Base-by-base conservation (phyloP, 345 rosid species). In the Bruguiera parviflora region DNA sequence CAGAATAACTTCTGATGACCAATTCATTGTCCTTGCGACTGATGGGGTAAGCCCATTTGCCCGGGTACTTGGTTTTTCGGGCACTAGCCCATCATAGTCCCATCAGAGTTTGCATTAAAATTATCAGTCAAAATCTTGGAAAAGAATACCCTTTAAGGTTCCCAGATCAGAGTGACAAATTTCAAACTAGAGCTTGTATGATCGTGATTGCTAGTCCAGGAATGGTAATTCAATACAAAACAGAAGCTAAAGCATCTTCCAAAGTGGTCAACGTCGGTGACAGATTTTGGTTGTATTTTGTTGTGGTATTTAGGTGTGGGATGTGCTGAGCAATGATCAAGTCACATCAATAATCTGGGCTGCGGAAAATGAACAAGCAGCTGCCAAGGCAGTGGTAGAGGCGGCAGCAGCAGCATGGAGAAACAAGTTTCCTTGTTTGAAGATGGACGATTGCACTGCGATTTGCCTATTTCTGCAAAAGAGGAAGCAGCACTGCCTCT, bases 301-400 rank as follows among this genome's bases (percentile, higher is more conserved):
- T 53, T 43, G 29, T 20, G 21, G 33, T 43, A 11, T 18, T 20
- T 49, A 89, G 94, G 87, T 90, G 47, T 90, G 92, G 89, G 96
- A 92, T 83, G 96, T 87, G 67, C 91, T 92, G 31, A 82, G 82
- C 56, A 90, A 88, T 77, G 72, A 79, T 19, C 80, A 92, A 73
- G 96, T 88, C 19, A 84, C 79, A 0, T 71, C 84, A 11, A 80
- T 84, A 33, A 91, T 83, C 39, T 52, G 76, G 84, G 71, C 72
- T 7, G 85, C 90, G 0, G 80, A 58, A 24, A 76, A 29, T 13
- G 85, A 82, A 53, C 61, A 70, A 63, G 83, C 55, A 10, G 96
- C 86, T 0, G 89, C 93, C 0, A 83, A 77, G 65, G 86, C 89
- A 0, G 83, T 90, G 71, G 83, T 86, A 19, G 88, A 90, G 61